Conservation (phyloP, 1,284 basidiomycete species). For the Chiua sp. region DNA sequence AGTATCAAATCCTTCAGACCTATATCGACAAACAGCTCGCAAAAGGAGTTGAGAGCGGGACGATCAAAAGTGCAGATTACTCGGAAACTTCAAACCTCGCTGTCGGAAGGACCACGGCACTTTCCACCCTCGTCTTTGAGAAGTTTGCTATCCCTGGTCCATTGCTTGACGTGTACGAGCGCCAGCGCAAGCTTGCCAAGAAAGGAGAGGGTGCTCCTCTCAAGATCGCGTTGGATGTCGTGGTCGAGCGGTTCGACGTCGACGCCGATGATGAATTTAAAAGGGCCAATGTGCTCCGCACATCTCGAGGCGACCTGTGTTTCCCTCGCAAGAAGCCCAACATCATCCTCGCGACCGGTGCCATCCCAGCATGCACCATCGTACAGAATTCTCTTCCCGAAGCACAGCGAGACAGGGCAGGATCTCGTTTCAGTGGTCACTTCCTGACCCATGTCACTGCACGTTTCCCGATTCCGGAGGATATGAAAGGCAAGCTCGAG, state of each 20-base stretch:
- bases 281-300: slow-evolving; percentile 7
- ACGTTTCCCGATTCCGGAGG: slow-evolving; percentile 8
- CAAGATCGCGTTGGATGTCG: slow-evolving; percentile 9
- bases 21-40: slow-evolving; percentile 6
- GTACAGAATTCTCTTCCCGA: slow-evolving; percentile 25
- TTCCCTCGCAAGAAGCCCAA: slow-evolving; percentile 25
- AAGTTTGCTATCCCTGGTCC: slow-evolving; percentile 37
- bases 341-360: slow-evolving; percentile 31
- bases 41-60: neutral
- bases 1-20: slow-evolving; percentile 5
- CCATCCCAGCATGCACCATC: slow-evolving; percentile 29
- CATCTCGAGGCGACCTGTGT: slow-evolving; percentile 15
- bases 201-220: slow-evolving; percentile 15
- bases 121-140: slow-evolving; percentile 22
- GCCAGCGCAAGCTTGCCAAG: slow-evolving; percentile 24
- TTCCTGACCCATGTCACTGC: slow-evolving; percentile 9
- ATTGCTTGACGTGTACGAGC: slow-evolving; percentile 26
- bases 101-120: slow-evolving; percentile 9
- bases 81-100: slow-evolving; percentile 7
- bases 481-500: neutral
- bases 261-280: slow-evolving; percentile 8
- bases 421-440: slow-evolving; percentile 10
- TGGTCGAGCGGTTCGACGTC: slow-evolving; percentile 10
- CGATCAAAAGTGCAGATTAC: neutral
- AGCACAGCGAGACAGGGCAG: slow-evolving; percentile 9